phyloP scores from a whole-genome alignment of 1,284 basidiomycete genomes.

The Ceratobasidium sp. region DNA sequence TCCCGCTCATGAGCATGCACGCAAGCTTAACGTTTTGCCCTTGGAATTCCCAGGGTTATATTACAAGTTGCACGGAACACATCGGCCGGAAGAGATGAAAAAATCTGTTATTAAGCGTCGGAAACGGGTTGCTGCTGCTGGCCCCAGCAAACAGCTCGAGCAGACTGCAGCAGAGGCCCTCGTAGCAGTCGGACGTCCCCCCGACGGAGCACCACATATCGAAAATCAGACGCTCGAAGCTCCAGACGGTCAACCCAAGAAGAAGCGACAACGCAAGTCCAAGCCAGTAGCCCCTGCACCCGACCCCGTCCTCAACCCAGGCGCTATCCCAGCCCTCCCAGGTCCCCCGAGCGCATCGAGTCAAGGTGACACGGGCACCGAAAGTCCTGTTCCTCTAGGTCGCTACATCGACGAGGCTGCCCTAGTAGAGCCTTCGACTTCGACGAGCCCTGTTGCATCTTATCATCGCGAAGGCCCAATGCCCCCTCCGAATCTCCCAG shows the following conservation, averaged over 20 bases:
- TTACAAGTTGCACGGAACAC: slow-evolving; percentile 97
- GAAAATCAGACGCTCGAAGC: slow-evolving; percentile 55
- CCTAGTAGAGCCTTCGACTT: slow-evolving; percentile 21
- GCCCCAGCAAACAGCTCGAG: slow-evolving; percentile 65
- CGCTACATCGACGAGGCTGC: slow-evolving; percentile 40
- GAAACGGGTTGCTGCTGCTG: slow-evolving; percentile 89
- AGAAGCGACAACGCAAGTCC: slow-evolving; percentile 53
- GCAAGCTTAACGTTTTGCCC: slow-evolving; percentile 38
- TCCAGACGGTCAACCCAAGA: slow-evolving; percentile 48
- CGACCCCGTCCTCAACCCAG: slow-evolving; percentile 17
- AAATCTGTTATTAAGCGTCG: slow-evolving; percentile 98
- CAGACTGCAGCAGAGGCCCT: slow-evolving; percentile 85
- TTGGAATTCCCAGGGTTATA: slow-evolving; percentile 78
- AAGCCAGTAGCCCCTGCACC: slow-evolving; percentile 50
- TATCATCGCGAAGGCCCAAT: slow-evolving; percentile 35
- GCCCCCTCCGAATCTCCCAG: slow-evolving; percentile 26
- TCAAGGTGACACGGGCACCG: slow-evolving; percentile 24
- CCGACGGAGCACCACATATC: slow-evolving; percentile 52
- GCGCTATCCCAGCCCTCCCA: background rate
- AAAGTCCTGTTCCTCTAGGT: slow-evolving; percentile 31
- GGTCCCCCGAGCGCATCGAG: slow-evolving; percentile 37
- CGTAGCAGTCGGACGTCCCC: slow-evolving; percentile 72
- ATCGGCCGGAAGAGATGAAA: slow-evolving; percentile 97
- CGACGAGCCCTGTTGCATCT: slow-evolving; percentile 19
- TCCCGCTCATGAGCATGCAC: slow-evolving; percentile 25